A percentile compares a stretch with the other conserved stretches of the same genome.
Evolutionary conservation across 2,329 filamentous ascomycete species (phyloP).

Genomic region (Ceratocystis alfenasii): DNA sequence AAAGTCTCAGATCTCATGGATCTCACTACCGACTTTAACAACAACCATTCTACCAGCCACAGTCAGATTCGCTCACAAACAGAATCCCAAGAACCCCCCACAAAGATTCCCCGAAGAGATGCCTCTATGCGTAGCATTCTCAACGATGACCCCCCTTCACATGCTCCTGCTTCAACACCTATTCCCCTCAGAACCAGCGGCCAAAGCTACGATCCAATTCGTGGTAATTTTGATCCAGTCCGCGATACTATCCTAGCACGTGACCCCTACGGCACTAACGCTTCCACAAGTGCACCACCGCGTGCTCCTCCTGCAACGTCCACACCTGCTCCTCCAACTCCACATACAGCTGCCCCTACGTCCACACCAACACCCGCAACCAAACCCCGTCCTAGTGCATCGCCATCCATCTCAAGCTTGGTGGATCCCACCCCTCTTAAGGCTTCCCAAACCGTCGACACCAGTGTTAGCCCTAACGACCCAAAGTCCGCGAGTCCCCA

Average conservation of each 20-base stretch:
- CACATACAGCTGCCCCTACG: conserved; percentile 22
- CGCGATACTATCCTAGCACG: conserved; percentile 48
- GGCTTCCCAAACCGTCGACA: not conserved
- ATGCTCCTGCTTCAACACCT: conserved; percentile 33
- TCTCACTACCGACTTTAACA: conserved; percentile 20
- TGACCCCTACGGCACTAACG: conserved; percentile 36
- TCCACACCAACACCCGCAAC: conserved; percentile 20
- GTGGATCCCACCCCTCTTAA: conserved; percentile 51
- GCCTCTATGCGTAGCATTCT: conserved; percentile 46
- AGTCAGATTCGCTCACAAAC: conserved; percentile 24
- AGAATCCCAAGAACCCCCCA: conserved; percentile 30
- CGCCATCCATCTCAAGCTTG: conserved; percentile 81
- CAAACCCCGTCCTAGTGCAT: conserved; percentile 64
- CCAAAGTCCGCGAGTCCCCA: not conserved
- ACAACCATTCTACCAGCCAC: conserved; percentile 23
- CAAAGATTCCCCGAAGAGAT: conserved; percentile 42
- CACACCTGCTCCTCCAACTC: conserved; percentile 44
- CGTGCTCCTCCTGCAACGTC: conserved; percentile 31
- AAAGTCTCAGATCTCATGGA: conserved; percentile 33
- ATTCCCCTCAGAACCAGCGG: conserved; percentile 52
- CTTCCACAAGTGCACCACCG: conserved; percentile 39
- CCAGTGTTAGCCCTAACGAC: not conserved
- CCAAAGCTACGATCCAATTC: conserved; percentile 81
- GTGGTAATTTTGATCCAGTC: conserved; percentile 58
- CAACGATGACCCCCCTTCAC: conserved; percentile 41